Evolutionary conservation across 768 basidiomycete species (phyloP).

Genomic region (Boletus eberwhitei): DNA sequence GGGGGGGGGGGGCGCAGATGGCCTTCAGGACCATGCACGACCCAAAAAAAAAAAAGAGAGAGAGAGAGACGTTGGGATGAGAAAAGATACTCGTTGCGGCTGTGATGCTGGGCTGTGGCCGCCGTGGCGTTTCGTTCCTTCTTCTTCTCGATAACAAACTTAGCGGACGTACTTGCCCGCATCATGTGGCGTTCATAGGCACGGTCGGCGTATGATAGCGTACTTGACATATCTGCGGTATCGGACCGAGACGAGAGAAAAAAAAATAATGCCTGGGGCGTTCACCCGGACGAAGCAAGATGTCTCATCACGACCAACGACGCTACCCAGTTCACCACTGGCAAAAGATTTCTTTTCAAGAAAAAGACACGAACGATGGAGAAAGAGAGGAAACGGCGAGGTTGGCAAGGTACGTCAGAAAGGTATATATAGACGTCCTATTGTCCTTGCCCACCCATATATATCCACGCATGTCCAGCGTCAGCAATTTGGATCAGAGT

Average conservation of each 20-base stretch:
- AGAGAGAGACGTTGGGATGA: no score
- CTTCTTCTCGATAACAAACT: neutral
- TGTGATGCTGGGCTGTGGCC: no score
- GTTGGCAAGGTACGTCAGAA: conserved; percentile 17
- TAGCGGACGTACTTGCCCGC: neutral
- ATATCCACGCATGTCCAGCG: neutral
- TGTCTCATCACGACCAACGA: neutral
- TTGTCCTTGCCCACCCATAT: neutral
- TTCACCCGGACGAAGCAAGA: neutral
- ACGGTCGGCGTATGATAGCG: neutral
- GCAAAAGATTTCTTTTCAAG: neutral
- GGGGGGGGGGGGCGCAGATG: no score
- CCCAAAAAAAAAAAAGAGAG: no score
- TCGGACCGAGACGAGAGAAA: neutral
- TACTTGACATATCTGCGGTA: neutral
- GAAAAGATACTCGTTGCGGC: no score
- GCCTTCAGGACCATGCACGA: no score
- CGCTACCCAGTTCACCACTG: neutral
- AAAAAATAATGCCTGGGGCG: neutral
- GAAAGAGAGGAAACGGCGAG: no score
- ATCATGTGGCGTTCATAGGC: neutral
- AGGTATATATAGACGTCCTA: no score
- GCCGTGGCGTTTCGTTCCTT: no score
- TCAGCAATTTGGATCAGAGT: conserved; percentile 1
- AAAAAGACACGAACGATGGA: neutral